Conservation (phyloP, 305 asterid genomes). For the Fraxinus dipetala region DNA sequence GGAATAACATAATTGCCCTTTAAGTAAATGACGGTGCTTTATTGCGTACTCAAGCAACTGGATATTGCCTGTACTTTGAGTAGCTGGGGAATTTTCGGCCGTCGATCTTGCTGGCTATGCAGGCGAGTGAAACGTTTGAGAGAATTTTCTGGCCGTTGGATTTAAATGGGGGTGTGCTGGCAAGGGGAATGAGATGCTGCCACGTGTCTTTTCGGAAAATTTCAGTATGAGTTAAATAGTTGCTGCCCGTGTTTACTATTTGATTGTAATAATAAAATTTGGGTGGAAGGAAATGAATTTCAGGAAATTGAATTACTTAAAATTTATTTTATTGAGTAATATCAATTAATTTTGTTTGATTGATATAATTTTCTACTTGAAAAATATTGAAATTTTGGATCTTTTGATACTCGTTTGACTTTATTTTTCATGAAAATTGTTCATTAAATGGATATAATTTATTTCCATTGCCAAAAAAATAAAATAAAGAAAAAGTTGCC, state of each 20-base stretch:
- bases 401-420: too few species aligned
- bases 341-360: too few species aligned
- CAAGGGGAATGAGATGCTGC: neutral
- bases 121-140: neutral
- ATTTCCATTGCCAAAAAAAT: too few species aligned
- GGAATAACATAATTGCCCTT: conserved; percentile 28
- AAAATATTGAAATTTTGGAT: too few species aligned
- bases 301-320: too few species aligned
- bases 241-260: neutral
- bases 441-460: too few species aligned
- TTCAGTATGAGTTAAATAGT: neutral
- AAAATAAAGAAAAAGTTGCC: too few species aligned
- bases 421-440: too few species aligned
- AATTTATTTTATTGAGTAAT: too few species aligned
- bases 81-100: conserved; percentile 6
- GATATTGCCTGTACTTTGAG: conserved; percentile 12
- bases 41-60: conserved; percentile 17
- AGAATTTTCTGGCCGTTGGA: neutral
- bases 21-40: neutral
- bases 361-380: too few species aligned
- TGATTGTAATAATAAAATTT: too few species aligned
- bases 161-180: neutral
- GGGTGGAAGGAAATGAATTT: too few species aligned
- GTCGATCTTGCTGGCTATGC: conserved; percentile 6
- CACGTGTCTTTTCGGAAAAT: neutral